Evolutionary conservation across 192 early-diverging fungal species (phyloP).

Genomic region (Paraglomus occultum): DNA sequence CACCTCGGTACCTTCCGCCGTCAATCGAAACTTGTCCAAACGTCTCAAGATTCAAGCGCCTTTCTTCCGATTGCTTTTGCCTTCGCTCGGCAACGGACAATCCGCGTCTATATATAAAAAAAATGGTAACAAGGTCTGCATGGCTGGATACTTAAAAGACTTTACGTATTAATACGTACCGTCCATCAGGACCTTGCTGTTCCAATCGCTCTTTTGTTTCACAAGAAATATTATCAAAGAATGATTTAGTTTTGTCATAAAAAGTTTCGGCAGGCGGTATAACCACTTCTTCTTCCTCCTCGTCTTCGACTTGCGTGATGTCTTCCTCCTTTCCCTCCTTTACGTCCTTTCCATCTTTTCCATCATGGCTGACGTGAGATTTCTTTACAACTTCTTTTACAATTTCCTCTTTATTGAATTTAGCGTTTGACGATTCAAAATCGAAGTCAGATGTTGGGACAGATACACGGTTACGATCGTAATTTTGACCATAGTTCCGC

Average conservation of each 20-base stretch:
- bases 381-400: conserved; percentile 68
- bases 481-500: conserved; percentile 38
- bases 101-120: conserved; percentile 27
- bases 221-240: conserved; percentile 98
- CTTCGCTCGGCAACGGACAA: conserved; percentile 65
- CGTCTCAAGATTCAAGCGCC: conserved; percentile 91
- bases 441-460: conserved; percentile 84
- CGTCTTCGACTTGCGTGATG: conserved; percentile 33
- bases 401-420: conserved; percentile 88
- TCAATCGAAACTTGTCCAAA: conserved; percentile 88
- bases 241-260: conserved; percentile 79
- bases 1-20: conserved; percentile 58
- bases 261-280: conserved; percentile 54
- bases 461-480: conserved; percentile 40
- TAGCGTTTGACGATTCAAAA: conserved; percentile 93
- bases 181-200: conserved; percentile 44
- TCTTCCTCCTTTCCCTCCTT: conserved; percentile 32
- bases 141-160: neutral
- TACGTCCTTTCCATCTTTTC: conserved; percentile 28
- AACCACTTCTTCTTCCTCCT: conserved; percentile 54
- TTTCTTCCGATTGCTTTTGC: conserved; percentile 79
- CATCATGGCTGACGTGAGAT: conserved; percentile 40
- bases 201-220: conserved; percentile 87
- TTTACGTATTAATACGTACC: conserved; percentile 38
- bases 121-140: neutral